Evolutionary conservation across 2,329 filamentous ascomycete genomes (phyloP).

Genomic region (Hirsutella minnesotensis): DNA sequence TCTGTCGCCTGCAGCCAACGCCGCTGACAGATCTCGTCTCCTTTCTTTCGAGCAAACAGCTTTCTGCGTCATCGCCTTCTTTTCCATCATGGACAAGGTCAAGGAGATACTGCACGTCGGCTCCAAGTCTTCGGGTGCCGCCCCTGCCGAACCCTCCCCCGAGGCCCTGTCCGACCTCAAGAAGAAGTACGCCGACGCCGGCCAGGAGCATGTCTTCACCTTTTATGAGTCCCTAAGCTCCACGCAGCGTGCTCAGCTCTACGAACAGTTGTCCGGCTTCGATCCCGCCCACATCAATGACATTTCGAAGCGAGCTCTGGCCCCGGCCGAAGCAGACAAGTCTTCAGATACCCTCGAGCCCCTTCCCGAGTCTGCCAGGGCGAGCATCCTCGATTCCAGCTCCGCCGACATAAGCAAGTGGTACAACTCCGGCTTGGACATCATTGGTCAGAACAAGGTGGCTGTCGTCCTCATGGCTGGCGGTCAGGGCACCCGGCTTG

Average conservation of each 20-base stretch:
- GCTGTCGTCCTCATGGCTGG: conserved; percentile 92
- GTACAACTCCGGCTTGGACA: conserved; percentile 74
- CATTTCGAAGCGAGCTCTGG: conserved; percentile 70
- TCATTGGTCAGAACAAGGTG: conserved; percentile 64
- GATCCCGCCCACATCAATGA: conserved; percentile 80
- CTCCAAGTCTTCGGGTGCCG: conserved; percentile 15
- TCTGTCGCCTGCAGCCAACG: too few relatives aligned
- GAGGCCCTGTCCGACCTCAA: conserved; percentile 61
- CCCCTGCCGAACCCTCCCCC: conserved; percentile 42
- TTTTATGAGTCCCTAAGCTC: conserved; percentile 70
- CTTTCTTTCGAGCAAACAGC: not conserved
- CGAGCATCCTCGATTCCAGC: conserved; percentile 84
- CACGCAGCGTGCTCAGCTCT: conserved; percentile 66
- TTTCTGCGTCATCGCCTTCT: too few relatives aligned
- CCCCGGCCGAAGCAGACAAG: conserved; percentile 56
- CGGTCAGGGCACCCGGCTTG: conserved; percentile 87
- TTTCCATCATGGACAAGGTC: conserved; percentile 28
- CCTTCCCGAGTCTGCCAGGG: conserved; percentile 73
- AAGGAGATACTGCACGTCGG: conserved; percentile 29
- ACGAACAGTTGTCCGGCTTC: conserved; percentile 69
- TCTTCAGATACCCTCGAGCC: conserved; percentile 59
- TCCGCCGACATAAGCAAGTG: conserved; percentile 67
- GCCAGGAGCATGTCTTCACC: conserved; percentile 67
- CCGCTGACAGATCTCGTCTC: too few relatives aligned
- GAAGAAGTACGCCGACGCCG: conserved; percentile 60